Evolutionary conservation across 768 basidiomycete species (phyloP).

Genomic region (Dendrothele bispora): DNA sequence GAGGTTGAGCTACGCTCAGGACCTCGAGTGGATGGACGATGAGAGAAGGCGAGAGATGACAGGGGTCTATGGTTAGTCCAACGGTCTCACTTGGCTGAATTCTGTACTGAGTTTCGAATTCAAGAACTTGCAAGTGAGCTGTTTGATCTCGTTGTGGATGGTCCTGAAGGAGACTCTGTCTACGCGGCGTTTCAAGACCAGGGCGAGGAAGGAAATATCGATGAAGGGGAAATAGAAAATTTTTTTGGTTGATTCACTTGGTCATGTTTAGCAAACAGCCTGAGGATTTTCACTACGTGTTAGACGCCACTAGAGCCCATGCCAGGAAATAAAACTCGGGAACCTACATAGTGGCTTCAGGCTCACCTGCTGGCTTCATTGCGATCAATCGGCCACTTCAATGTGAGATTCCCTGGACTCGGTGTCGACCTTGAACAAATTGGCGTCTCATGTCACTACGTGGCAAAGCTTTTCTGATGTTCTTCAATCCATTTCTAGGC

Average conservation of each 20-base stretch:
- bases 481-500: too few relatives aligned
- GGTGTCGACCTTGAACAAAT: too few relatives aligned
- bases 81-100: background rate
- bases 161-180: constrained; percentile 66
- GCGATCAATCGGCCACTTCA: too few relatives aligned
- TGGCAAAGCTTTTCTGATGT: too few relatives aligned
- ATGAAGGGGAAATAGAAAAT: constrained; percentile 63
- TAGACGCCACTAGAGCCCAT: constrained; percentile 12
- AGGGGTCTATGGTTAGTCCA: constrained; percentile 46
- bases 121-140: constrained; percentile 63
- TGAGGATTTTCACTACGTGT: constrained; percentile 1
- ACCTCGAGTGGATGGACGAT: constrained; percentile 57
- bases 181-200: constrained; percentile 61
- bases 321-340: too few relatives aligned
- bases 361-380: constrained; percentile 4
- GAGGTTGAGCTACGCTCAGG: constrained; percentile 67
- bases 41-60: constrained; percentile 41
- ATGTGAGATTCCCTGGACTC: too few relatives aligned
- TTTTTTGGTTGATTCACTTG: constrained; percentile 32
- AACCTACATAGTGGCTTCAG: too few relatives aligned
- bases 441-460: too few relatives aligned
- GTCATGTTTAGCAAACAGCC: background rate
- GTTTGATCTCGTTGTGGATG: constrained; percentile 67
- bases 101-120: constrained; percentile 3
- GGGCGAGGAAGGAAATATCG: constrained; percentile 40